Percentiles rank a stretch among this genome's conserved stretches.
Evolutionary conservation across 2,329 filamentous ascomycete genomes (phyloP).

Genomic region (Stromatinia cepivora): DNA sequence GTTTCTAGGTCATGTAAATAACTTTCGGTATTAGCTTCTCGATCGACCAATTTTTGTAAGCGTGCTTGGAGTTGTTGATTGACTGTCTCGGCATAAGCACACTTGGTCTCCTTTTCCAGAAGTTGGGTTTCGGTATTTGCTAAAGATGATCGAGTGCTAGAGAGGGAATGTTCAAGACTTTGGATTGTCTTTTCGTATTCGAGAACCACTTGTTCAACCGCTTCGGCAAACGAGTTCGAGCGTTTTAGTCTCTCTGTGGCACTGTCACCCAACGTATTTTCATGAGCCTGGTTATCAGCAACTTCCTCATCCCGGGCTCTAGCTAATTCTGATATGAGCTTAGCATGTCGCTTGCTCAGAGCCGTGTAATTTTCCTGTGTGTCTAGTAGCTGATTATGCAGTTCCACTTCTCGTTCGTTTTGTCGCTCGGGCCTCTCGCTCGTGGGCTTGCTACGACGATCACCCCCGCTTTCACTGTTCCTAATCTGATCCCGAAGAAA

Average conservation of each 20-base stretch:
- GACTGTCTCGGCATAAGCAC: slow-evolving; percentile 88
- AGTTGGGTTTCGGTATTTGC: slow-evolving; percentile 82
- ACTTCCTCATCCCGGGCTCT: slow-evolving; percentile 73
- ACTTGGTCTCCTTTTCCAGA: slow-evolving; percentile 90
- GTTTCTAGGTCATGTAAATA: slow-evolving; percentile 91
- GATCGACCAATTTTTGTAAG: slow-evolving; percentile 89
- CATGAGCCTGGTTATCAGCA: slow-evolving; percentile 56
- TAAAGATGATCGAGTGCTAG: slow-evolving; percentile 80
- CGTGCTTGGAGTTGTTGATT: slow-evolving; percentile 86
- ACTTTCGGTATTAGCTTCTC: slow-evolving; percentile 86
- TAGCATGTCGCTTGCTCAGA: slow-evolving; percentile 90
- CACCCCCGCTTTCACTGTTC: slow-evolving; percentile 69
- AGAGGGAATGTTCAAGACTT: slow-evolving; percentile 84
- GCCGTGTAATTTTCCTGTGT: slow-evolving; percentile 92
- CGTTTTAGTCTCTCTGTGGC: slow-evolving; percentile 87
- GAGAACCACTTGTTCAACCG: slow-evolving; percentile 91
- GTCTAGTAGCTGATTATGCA: slow-evolving; percentile 92
- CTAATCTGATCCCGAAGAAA: slow-evolving; percentile 94
- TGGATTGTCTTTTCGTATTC: slow-evolving; percentile 99
- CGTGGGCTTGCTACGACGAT: slow-evolving; percentile 52
- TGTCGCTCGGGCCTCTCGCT: slow-evolving; percentile 75
- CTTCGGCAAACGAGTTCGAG: slow-evolving; percentile 93
- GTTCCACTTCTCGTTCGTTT: slow-evolving; percentile 80
- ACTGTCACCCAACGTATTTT: slow-evolving; percentile 69
- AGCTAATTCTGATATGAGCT: slow-evolving; percentile 89